Evolutionary conservation across 768 basidiomycete species (phyloP).

Genomic region (Lentinus tigrinus): DNA sequence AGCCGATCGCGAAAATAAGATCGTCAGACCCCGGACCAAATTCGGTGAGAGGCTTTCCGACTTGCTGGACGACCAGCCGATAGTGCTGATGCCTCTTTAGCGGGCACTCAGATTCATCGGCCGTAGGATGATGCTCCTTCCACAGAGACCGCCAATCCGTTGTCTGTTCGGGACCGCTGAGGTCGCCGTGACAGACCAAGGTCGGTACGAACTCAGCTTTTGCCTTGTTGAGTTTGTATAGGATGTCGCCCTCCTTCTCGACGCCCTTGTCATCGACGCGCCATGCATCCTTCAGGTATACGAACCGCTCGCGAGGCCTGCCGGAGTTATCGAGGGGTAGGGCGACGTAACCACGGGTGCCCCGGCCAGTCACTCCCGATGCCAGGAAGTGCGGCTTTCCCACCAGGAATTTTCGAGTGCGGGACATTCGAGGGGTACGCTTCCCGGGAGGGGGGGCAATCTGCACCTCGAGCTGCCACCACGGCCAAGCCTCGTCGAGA

Average conservation of each 20-base stretch:
- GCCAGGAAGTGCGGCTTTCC: slow-evolving; percentile 4
- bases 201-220: background rate
- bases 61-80: slow-evolving; percentile 15
- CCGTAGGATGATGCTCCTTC: background rate
- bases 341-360: slow-evolving; percentile 14
- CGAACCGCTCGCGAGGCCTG: background rate
- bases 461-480: background rate
- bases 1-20: background rate
- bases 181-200: slow-evolving; percentile 1
- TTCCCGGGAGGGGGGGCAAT: no score
- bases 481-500: background rate
- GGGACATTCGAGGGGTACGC: no score
- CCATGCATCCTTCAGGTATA: slow-evolving; percentile 19
- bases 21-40: background rate
- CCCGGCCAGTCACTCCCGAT: slow-evolving; percentile 1
- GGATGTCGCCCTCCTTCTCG: slow-evolving; percentile 4
- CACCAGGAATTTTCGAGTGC: slow-evolving; percentile 6
- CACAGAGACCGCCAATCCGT: background rate
- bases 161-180: background rate
- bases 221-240: background rate
- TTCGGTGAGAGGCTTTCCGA: slow-evolving; percentile 5
- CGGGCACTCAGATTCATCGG: background rate
- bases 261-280: background rate
- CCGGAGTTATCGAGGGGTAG: background rate
- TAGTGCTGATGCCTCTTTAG: slow-evolving; percentile 13